phyloP scores from a whole-genome alignment of 2,329 filamentous ascomycete genomes.

The Gnomoniopsis smithogilvyi region DNA sequence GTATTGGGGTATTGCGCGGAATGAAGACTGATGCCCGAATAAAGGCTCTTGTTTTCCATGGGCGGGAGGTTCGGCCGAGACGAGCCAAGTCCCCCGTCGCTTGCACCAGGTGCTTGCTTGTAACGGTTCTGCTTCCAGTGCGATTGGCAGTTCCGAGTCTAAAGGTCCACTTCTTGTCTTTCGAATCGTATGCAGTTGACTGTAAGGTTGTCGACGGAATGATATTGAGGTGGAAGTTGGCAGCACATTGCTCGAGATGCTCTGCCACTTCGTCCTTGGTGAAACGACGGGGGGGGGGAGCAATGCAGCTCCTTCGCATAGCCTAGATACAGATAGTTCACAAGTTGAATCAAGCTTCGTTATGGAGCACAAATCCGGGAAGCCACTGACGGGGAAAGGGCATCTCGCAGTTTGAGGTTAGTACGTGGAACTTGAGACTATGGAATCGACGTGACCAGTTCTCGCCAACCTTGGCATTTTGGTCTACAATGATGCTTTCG shows the following conservation, averaged over 20 bases:
- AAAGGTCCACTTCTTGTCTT: slow-evolving; percentile 35
- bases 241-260: slow-evolving; percentile 45
- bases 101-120: slow-evolving; percentile 42
- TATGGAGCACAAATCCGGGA: slow-evolving; percentile 28
- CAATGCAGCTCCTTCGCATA: slow-evolving; percentile 34
- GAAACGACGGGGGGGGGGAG: slow-evolving; percentile 39
- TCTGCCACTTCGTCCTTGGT: slow-evolving; percentile 44
- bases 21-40: slow-evolving; percentile 41
- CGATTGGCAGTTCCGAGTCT: slow-evolving; percentile 21
- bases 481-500: slow-evolving; percentile 32
- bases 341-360: background rate
- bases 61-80: slow-evolving; percentile 36
- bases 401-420: slow-evolving; percentile 32
- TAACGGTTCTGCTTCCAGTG: slow-evolving; percentile 24
- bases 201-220: slow-evolving; percentile 36
- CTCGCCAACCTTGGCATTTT: slow-evolving; percentile 32
- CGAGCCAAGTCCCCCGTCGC: slow-evolving; percentile 47
- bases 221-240: slow-evolving; percentile 45
- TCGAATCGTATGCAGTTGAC: slow-evolving; percentile 34
- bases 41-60: slow-evolving; percentile 35
- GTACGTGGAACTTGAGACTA: slow-evolving; percentile 33
- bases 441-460: slow-evolving; percentile 37
- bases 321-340: slow-evolving; percentile 14
- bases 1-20: slow-evolving; percentile 39
- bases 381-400: slow-evolving; percentile 30